Base-by-base conservation (phyloP, 1,139 yeast genomes). In the Ogataea hybrid region DNA sequence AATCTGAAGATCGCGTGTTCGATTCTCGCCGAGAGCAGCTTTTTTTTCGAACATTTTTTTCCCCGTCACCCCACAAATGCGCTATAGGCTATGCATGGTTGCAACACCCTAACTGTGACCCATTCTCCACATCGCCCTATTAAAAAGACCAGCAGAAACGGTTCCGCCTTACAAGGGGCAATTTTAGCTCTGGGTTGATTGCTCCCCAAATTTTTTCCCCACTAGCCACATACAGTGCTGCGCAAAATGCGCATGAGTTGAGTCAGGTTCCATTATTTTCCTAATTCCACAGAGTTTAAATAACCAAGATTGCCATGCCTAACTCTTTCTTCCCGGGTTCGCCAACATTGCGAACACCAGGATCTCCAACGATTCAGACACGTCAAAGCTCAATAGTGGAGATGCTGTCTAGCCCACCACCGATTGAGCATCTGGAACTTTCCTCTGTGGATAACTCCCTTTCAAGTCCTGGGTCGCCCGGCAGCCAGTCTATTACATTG, bases 361-460 rank as follows among this genome's bases (percentile, higher is more conserved):
- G 54, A 5, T 65, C 69, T 12, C 70, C 70, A 1, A 48, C 49
- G n/a, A 55, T 61, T 18, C 56, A 53, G 20, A 46, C 57, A 6
- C 69, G 89, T 48, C 84, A 81, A 52, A 75, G 85, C 0, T 84
- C 94, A n/a, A 84, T 86, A 46, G 95, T 84, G 32, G 95, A 86
- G 59, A 63, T 86, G 64, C 69, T 86, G 37, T 79, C 88, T n/a
- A 79, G 92, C 6, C 95, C 95, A 1, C 95, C 95, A 6, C 86
- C 88, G 0, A 63, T 82, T 42, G 70, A 62, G 5, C 37, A 36
- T 25, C 11, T 39, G 9, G 52, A 49, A 18, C 32, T 45, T 15
- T 39, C 40, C 5, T 43, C 52, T 17, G 41, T 54, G 27, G 58
- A 56, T 31, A 46, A 47, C 14, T 41, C 35, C 11, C 25, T 43